Base-by-base conservation (phyloP, 192 early-diverging fungal species). In the Podila epigama region DNA sequence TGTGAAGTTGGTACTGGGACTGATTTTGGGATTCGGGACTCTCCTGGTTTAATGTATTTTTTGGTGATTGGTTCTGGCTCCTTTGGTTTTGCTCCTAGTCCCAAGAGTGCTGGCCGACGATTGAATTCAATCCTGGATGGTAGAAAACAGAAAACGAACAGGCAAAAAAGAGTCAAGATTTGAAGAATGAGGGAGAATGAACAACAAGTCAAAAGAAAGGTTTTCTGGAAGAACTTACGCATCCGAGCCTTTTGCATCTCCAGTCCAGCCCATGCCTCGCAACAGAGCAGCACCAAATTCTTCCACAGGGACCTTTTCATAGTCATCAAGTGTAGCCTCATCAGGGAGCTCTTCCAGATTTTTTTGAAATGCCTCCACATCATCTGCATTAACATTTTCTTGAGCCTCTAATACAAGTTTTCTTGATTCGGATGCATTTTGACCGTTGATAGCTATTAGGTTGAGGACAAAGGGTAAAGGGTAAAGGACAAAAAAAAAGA, bases 231-330 rank as follows among this genome's bases (percentile, higher is more conserved):
- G 44, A 68, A 44, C 79, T 31, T 50, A 84, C 61, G 58, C 59
- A 42, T 51, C 56, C 3, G 57, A 63, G 57, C 73, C 73, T 22
- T 77, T 68, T 5, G 55, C 79, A 35, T 92, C 92, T 44, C 91
- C 88, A 42, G 86, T 88, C 94, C 94, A 96, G 1, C 96, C 96
- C 92, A 96, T 95, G 0, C 96, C 96, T 15, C 93, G 83, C 53
- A 97, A 75, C 63, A 96, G 80, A 0, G 95, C 95, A 2, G 83
- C 84, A 0, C 96, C 96, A 88, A 97, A 97, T 52, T 91, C 89
- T 54, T 96, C 93, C 1, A 97, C 89, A 5, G 96, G 93, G 2
- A 96, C 89, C 1, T 89, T 83, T 51, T 91, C 92, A 59, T 96
- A 97, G 60, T 92, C 91, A 4, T 92, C 90, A 52, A 93, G 66